Base-by-base conservation (phyloP, 331 rosid species). In the Cydonia oblonga region DNA sequence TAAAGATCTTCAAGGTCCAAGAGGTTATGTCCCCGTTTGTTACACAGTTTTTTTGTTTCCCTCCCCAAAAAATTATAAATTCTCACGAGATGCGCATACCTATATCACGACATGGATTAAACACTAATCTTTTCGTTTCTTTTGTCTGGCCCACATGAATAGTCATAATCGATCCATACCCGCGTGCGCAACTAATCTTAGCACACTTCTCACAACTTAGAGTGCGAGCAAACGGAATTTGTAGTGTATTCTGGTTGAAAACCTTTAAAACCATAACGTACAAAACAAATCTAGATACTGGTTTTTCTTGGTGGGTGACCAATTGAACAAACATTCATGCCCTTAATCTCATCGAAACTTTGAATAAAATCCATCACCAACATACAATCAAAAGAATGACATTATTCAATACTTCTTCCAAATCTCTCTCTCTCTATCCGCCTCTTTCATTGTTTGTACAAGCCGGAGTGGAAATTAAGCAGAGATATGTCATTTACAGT, bases 401-500 rank as follows among this genome's bases (percentile, higher is more conserved):
- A 78, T 65, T 24, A 25, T 59, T 16, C 25, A 28, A 32, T 30
- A 53, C 16, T 14, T 63, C 23, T 64, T 53, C 9, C 53, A n/a
- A 33, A 14, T 32, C 66, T 23, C 12, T 70, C 54, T 44, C 38
- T 29, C 6, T 26, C 38, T n/a, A 15, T 15, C 23, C 7, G 4
- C 9, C 9, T 8, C 53, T 20, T 14, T 66, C 84, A 77, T 68
- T 70, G 82, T 35, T 66, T 63, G 80, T 69, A 74, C 72, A 81
- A 72, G 68, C 80, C 81, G 25, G 98, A 83, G 68, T 77, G 90
- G 81, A 93, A 93, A 81, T 84, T 84, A 24, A 76, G 71, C 69
- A 93, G 78, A 16, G 89, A 74, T 33, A 89, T 78, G 78, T 90
- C 85, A 80, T 87, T 87, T 64, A 90, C 90, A 70, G 97, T 89